These are phyloP conservation scores for Alternaria sp. DNA, from an alignment of 2,329 filamentous ascomycete species.

Conservation along the genomic window DNA sequence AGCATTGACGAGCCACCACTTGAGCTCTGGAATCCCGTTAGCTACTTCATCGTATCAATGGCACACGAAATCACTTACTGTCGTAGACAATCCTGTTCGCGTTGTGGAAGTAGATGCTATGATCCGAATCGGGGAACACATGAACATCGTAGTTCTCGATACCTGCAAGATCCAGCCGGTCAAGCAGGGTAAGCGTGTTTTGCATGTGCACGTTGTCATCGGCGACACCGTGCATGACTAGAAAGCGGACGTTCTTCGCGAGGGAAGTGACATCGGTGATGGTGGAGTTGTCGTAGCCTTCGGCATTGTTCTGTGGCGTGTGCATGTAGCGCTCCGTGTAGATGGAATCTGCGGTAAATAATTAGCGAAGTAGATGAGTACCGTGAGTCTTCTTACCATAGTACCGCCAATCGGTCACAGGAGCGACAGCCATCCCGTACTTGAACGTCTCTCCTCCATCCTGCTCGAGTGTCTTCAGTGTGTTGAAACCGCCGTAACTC, in stretches of 20 bases:
- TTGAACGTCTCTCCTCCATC: constrained; percentile 90
- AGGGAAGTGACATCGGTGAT: constrained; percentile 79
- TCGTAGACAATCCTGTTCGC: constrained; percentile 91
- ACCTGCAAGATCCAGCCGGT: constrained; percentile 79
- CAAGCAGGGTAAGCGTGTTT: constrained; percentile 85
- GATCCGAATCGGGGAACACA: constrained; percentile 94
- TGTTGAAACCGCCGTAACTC: constrained; percentile 96
- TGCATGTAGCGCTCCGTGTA: constrained; percentile 99
- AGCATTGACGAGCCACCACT: constrained; percentile 92
- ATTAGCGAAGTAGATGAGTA: background rate
- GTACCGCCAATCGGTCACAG: constrained; percentile 97
- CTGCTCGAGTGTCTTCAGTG: constrained; percentile 90
- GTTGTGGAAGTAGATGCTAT: constrained; percentile 93
- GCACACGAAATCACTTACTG: constrained; percentile 65
- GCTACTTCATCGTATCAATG: background rate
- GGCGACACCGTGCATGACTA: constrained; percentile 94
- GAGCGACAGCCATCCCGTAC: constrained; percentile 97
- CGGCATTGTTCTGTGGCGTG: constrained; percentile 80
- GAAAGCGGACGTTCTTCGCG: constrained; percentile 78
- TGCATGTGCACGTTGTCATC: constrained; percentile 99
- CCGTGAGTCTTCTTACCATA: constrained; percentile 62
- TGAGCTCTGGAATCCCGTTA: constrained; percentile 64
- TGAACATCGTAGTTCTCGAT: constrained; percentile 97
- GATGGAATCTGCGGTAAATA: constrained; percentile 67
- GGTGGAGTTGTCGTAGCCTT: constrained; percentile 76